Conservation (phyloP, 768 basidiomycete genomes). For the Xerocomellus dryophilus region DNA sequence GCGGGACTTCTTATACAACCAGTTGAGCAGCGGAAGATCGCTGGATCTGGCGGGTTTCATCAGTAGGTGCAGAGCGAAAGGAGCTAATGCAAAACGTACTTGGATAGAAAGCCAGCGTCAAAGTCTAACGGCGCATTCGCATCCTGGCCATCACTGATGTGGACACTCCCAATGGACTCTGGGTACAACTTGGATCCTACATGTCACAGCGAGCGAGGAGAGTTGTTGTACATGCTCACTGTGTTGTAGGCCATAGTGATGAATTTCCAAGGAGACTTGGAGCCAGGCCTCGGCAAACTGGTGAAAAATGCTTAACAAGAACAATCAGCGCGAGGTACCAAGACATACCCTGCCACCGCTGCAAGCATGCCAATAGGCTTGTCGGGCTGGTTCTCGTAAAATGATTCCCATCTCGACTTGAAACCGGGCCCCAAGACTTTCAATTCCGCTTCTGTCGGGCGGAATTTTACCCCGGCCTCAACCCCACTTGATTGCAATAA, state of each 20-base stretch:
- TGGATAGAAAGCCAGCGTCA: conserved; percentile 42
- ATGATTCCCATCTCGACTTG: not conserved
- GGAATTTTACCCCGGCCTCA: conserved; percentile 53
- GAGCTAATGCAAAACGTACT: conserved; percentile 27
- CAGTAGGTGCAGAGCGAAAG: not conserved
- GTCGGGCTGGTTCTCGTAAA: conserved; percentile 37
- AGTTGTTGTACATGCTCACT: conserved; percentile 21
- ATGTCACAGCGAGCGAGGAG: not conserved
- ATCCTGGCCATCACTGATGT: conserved; percentile 44
- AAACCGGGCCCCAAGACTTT: conserved; percentile 45
- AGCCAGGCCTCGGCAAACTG: conserved; percentile 25
- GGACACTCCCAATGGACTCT: conserved; percentile 43
- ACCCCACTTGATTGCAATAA: conserved; percentile 39
- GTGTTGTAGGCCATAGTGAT: conserved; percentile 31
- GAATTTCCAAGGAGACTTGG: conserved; percentile 21
- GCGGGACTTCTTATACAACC: conserved; percentile 47
- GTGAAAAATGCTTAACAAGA: not conserved
- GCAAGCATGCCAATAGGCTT: conserved; percentile 52
- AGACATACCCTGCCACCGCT: conserved; percentile 38
- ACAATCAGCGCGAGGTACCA: not conserved
- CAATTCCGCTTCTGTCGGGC: conserved; percentile 51
- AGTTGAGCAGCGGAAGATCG: conserved; percentile 45
- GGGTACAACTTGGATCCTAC: conserved; percentile 38
- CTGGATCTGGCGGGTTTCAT: conserved; percentile 10
- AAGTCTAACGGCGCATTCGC: conserved; percentile 43